Evolutionary conservation across 2,329 filamentous ascomycete genomes (phyloP), one percentile per base, ranked within the genome.

Genomic region (Arthrobotrys conoides): DNA sequence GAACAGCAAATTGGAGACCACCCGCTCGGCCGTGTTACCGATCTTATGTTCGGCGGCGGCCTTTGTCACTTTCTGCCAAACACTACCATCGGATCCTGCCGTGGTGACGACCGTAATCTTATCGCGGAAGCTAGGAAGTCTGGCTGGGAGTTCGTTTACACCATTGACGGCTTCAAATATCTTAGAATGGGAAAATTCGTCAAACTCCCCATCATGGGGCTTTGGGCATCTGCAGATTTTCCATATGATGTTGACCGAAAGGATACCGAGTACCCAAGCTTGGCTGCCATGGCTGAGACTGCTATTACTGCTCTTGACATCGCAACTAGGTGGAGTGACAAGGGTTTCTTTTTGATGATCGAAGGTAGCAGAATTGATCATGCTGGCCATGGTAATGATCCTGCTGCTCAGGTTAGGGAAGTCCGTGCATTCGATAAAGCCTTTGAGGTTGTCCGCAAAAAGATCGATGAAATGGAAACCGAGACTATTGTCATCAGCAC

Each of bases 311-410:
- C 93, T 0, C 88, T 99, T 24, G 91, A 92, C 80, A 90, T 90
- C 76, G 96, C 94, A 0, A 97, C 96, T 0, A 87, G 89, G 83
- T 87, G 94, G 83, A 93, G 89, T 80, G 93, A 98, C 49, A 90
- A 96, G 84, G 96, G 96, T 3, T 99, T 98, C 87, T 99, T 99
- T 85, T 87, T 99, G 82, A 97, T 99, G 95, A 96, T 99, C 79
- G 96, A 99, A 85, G 96, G 94, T 3, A 97, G 93, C 82, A 89
- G 96, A 49, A 98, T 99, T 82, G 96, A 99, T 83, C 96, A 99
- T 83, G 95, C 96, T 3, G 96, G 94, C 5, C 93, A 96, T 83
- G 89, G 89, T 80, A 96, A 96, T 82, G 93, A 96, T 82, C 92
- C 93, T 0, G 92, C 91, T 9, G 92, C 93, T 0, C 93, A 96